A percentile compares a stretch with the other conserved stretches of the same genome.
Conservation (phyloP, 257 asterid genomes). For the Jasminum sambac region DNA sequence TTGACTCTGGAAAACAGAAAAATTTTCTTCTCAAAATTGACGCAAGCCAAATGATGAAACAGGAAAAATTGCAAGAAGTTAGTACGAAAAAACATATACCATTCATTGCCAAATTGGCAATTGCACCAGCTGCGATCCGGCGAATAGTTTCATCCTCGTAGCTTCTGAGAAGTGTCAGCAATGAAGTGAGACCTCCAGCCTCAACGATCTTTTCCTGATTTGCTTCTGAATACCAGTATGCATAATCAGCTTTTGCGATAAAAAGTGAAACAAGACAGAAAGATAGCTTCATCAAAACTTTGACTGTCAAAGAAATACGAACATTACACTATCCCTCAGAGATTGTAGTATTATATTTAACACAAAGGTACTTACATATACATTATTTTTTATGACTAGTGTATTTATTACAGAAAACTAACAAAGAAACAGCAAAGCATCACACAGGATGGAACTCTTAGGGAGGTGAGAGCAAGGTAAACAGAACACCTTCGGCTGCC, state of each 20-base stretch:
- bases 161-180: slow-evolving; percentile 87
- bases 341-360: not conserved
- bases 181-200: slow-evolving; percentile 97
- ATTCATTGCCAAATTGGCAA: slow-evolving; percentile 99
- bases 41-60: slow-evolving; percentile 11
- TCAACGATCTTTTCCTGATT: slow-evolving; percentile 96
- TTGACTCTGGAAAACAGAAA: slow-evolving; percentile 59
- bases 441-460: slow-evolving; percentile 10
- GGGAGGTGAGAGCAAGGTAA: slow-evolving; percentile 21
- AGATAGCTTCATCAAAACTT: not conserved
- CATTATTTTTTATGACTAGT: not conserved
- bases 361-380: not conserved
- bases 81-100: slow-evolving; percentile 42
- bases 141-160: slow-evolving; percentile 96
- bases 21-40: slow-evolving; percentile 12
- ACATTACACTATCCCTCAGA: not conserved
- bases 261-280: not conserved
- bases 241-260: slow-evolving; percentile 30
- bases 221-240: slow-evolving; percentile 50
- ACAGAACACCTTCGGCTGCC: slow-evolving; percentile 90
- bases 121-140: slow-evolving; percentile 99
- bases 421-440: slow-evolving; percentile 6
- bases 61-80: slow-evolving; percentile 13
- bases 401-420: not conserved
- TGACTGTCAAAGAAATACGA: not conserved